Base-by-base conservation (phyloP, 306 rosid genomes). In the Cicer chorassanicum region DNA sequence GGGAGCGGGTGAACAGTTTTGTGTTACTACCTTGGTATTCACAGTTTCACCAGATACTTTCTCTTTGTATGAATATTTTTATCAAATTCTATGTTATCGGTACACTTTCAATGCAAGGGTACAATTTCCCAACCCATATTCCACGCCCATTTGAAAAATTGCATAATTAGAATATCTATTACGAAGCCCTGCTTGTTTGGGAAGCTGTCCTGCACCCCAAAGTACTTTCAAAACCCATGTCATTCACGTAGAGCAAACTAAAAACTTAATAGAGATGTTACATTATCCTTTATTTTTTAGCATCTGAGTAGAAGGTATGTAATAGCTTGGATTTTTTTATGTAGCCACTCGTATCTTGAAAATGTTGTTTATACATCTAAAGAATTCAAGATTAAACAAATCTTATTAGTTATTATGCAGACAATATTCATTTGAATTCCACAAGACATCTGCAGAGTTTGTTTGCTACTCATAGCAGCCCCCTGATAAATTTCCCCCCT, bases 1-100 rank as follows among this genome's bases (percentile, higher is more conserved):
- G 85, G 98, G 98, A 80, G 98, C 95, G 43, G 98, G 98, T 65
- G 97, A 94, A 88, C 98, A 91, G 82, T 94, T 94, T 77, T 91
- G 98, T 7, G 96, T 94, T 76, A 91, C 98, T 73, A 91, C 97
- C 76, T 87, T 93, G 98, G 97, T 91, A 85, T 77, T 89, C 34
- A 39, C 54, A 54, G n/a, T 59, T 42, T 78, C 81, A 55, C 72
- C 54, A 34, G 15, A 75, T 48, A 67, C 63, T 76, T 81, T 45
- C 65, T 72, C 57, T 49, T 56, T 11, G 41, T 38, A 46, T 46
- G 54, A 69, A 50, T 64, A 82, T 80, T 46, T 41, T 51, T 70
- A 66, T 75, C 57, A 50, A 38, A 66, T 53, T 68, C 41, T 44
- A 9, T 59, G 67, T 77, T 80, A 43, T 7, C 9, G 44, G 38